Evolutionary conservation across 2,329 filamentous ascomycete genomes (phyloP).

Genomic region (Neurospora crassa): DNA sequence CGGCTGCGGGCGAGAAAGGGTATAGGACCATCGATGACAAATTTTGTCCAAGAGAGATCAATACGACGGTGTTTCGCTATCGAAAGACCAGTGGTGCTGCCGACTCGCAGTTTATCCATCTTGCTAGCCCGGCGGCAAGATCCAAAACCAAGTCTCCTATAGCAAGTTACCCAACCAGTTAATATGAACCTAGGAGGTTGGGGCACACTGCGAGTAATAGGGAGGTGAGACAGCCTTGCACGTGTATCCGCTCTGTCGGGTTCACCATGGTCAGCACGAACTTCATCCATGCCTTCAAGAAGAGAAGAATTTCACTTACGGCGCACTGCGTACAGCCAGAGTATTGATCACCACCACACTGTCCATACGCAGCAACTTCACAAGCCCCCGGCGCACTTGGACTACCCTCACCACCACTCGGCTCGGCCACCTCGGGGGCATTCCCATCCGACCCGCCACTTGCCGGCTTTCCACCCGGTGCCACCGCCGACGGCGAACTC

Average conservation of each 20-base stretch:
- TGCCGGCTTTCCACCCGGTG: slow-evolving; percentile 20
- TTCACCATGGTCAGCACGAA: background rate
- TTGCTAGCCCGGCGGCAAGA: background rate
- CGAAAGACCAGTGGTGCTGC: background rate
- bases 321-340: slow-evolving; percentile 17
- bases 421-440: background rate
- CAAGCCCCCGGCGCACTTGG: slow-evolving; percentile 6
- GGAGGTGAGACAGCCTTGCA: slow-evolving; percentile 20
- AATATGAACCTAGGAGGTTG: background rate
- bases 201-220: slow-evolving; percentile 19
- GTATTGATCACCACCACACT: slow-evolving; percentile 20
- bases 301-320: slow-evolving; percentile 10
- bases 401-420: background rate
- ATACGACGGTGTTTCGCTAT: slow-evolving; percentile 14
- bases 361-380: slow-evolving; percentile 14
- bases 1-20: slow-evolving; percentile 19
- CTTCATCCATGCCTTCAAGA: background rate
- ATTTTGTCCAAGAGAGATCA: slow-evolving; percentile 18
- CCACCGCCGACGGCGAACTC: slow-evolving; percentile 20
- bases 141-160: background rate
- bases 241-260: slow-evolving; percentile 12
- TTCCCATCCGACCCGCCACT: slow-evolving; percentile 6
- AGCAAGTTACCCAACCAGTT: background rate
- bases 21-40: slow-evolving; percentile 25
- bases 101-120: background rate